phyloP scores from a whole-genome alignment of 2,329 filamentous ascomycete genomes.

The Fusarium humuli region DNA sequence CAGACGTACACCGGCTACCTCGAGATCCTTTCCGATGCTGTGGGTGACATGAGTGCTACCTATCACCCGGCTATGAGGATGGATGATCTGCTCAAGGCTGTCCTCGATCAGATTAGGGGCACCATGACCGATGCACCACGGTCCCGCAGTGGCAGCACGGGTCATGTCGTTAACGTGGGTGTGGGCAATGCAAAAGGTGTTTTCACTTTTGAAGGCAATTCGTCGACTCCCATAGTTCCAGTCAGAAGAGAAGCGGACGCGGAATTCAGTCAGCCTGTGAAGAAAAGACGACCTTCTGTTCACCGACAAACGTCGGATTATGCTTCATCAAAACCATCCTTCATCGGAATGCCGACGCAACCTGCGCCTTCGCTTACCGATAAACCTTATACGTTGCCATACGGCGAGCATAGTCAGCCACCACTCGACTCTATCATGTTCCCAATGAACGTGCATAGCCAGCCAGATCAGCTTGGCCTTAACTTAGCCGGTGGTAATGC shows the following conservation, averaged over 20 bases:
- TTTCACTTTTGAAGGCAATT: conserved; percentile 32
- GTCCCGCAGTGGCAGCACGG: conserved; percentile 38
- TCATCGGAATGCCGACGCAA: conserved; percentile 38
- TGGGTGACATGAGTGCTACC: conserved; percentile 64
- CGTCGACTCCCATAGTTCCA: conserved; percentile 44
- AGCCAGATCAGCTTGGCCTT: conserved; percentile 44
- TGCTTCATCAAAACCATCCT: conserved; percentile 47
- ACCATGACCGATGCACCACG: conserved; percentile 43
- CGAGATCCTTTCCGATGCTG: conserved; percentile 63
- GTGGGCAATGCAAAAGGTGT: conserved; percentile 14
- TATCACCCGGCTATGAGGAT: conserved; percentile 67
- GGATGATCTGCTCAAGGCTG: conserved; percentile 63
- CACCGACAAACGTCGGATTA: conserved; percentile 50
- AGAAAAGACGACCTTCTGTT: conserved; percentile 47
- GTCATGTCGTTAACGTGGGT: conserved; percentile 5
- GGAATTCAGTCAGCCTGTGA: conserved; percentile 43
- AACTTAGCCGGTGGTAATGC: conserved; percentile 46
- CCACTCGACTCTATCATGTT: conserved; percentile 45
- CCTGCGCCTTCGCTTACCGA: conserved; percentile 32
- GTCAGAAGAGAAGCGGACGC: conserved; percentile 49
- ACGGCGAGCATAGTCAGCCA: conserved; percentile 35
- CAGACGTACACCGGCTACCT: conserved; percentile 60
- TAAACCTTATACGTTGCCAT: conserved; percentile 33
- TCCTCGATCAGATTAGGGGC: conserved; percentile 61
- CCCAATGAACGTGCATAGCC: conserved; percentile 42